phyloP scores from a whole-genome alignment of 208 protist genomes.

The Trypanosoma platydactyli region DNA sequence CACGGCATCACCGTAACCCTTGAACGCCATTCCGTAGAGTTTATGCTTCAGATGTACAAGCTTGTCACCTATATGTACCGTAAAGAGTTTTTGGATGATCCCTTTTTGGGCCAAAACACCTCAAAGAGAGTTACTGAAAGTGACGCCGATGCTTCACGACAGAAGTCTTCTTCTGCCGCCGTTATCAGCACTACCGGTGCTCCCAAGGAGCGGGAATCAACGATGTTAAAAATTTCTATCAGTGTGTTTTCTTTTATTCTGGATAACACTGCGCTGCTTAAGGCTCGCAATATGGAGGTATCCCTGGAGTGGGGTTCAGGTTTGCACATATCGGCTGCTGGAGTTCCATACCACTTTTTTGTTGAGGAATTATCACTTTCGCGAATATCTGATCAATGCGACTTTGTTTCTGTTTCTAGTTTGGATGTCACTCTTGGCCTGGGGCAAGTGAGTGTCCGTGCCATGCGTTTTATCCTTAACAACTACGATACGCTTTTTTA shows the following conservation, averaged over 20 bases:
- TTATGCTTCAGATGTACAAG: slow-evolving; percentile 30
- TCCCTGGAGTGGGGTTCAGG: slow-evolving; percentile 9
- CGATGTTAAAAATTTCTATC: slow-evolving; percentile 11
- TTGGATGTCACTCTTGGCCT: slow-evolving; percentile 26
- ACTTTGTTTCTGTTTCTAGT: slow-evolving; percentile 11
- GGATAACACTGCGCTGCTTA: slow-evolving; percentile 23
- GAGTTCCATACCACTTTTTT: slow-evolving; percentile 20
- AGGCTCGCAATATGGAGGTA: slow-evolving; percentile 20
- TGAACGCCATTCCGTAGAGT: slow-evolving; percentile 25
- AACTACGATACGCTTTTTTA: slow-evolving; percentile 34
- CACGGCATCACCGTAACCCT: slow-evolving; percentile 23
- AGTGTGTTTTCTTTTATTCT: slow-evolving; percentile 9
- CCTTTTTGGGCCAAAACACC: not conserved
- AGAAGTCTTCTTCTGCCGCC: not conserved
- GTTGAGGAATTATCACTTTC: slow-evolving; percentile 19
- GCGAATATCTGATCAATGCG: not conserved
- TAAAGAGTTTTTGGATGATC: slow-evolving; percentile 9
- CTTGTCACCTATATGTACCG: slow-evolving; percentile 17
- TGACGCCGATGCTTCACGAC: not conserved
- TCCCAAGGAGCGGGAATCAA: not conserved
- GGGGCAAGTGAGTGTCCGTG: slow-evolving; percentile 24
- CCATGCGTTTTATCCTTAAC: slow-evolving; percentile 24
- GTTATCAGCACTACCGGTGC: no score
- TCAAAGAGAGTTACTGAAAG: not conserved
- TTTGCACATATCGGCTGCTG: not conserved